These are phyloP conservation scores for Epichloe typhina DNA, from an alignment of 2,329 filamentous ascomycete species.

Conservation along the genomic window DNA sequence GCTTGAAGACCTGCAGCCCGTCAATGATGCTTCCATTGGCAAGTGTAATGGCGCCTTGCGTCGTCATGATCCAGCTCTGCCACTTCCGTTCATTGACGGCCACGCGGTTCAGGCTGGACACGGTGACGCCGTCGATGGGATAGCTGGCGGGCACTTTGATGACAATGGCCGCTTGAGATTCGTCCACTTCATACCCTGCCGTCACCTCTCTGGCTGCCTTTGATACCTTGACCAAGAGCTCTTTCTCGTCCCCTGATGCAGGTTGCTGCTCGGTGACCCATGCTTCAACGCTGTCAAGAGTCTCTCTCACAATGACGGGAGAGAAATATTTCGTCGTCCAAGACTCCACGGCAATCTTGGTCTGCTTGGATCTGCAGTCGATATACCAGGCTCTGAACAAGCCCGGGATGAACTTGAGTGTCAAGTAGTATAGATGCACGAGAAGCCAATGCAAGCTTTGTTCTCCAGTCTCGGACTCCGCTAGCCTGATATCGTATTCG, in stretches of 20 bases:
- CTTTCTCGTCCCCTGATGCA: conserved; percentile 36
- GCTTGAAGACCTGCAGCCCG: conserved; percentile 70
- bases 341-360: conserved; percentile 60
- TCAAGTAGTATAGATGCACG: conserved; percentile 74
- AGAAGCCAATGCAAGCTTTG: conserved; percentile 72
- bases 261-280: conserved; percentile 48
- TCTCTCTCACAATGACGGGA: conserved; percentile 50
- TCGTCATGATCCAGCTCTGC: conserved; percentile 79
- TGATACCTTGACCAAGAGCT: conserved; percentile 57
- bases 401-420: conserved; percentile 62
- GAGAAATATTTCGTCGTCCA: conserved; percentile 86
- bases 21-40: conserved; percentile 82
- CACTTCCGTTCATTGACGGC: conserved; percentile 85
- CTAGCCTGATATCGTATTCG: conserved; percentile 37
- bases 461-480: conserved; percentile 48
- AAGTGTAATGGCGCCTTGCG: conserved; percentile 87
- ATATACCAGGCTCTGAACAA: conserved; percentile 79
- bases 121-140: conserved; percentile 65
- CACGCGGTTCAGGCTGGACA: conserved; percentile 68
- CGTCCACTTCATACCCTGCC: conserved; percentile 78
- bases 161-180: conserved; percentile 69
- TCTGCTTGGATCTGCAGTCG: conserved; percentile 67
- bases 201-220: conserved; percentile 61
- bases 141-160: conserved; percentile 71
- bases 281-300: conserved; percentile 51